These are phyloP conservation scores for Sclerotinia subarctica DNA, from an alignment of 2,329 filamentous ascomycete genomes.

Conservation along the genomic window DNA sequence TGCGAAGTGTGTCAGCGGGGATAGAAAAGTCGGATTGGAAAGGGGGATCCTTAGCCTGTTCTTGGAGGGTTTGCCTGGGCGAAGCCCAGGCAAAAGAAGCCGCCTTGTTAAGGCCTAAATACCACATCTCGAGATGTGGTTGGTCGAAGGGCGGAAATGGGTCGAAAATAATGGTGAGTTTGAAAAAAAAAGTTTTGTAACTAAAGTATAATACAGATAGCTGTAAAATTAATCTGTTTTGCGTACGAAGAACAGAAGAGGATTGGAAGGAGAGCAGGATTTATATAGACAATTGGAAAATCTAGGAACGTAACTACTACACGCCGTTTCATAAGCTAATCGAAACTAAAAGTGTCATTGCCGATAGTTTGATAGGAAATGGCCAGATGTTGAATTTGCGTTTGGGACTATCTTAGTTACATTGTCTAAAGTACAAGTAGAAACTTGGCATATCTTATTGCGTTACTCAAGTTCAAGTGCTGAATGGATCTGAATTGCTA, in stretches of 20 bases:
- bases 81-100: not conserved
- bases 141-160: not conserved
- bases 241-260: not conserved
- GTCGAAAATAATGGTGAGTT: not conserved
- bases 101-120: not conserved
- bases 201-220: not conserved
- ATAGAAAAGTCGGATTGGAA: not conserved
- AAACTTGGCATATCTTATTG: too few relatives aligned
- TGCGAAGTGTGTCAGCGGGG: not conserved
- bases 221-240: not conserved
- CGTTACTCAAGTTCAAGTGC: accelerated
- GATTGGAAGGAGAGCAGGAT: not conserved
- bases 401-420: too few relatives aligned
- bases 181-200: not conserved
- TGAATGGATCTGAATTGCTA: accelerated
- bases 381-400: too few relatives aligned
- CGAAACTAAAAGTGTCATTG: not conserved
- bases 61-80: not conserved
- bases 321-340: not conserved
- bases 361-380: too few relatives aligned
- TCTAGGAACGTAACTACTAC: not conserved
- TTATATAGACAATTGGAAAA: not conserved
- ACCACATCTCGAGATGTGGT: not conserved
- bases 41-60: not conserved
- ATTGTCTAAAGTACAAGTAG: too few relatives aligned